Percentiles rank a stretch among this genome's conserved stretches.
phyloP scores from a whole-genome alignment of 164 flowering plant species.

The Stephania yunnanensis region DNA sequence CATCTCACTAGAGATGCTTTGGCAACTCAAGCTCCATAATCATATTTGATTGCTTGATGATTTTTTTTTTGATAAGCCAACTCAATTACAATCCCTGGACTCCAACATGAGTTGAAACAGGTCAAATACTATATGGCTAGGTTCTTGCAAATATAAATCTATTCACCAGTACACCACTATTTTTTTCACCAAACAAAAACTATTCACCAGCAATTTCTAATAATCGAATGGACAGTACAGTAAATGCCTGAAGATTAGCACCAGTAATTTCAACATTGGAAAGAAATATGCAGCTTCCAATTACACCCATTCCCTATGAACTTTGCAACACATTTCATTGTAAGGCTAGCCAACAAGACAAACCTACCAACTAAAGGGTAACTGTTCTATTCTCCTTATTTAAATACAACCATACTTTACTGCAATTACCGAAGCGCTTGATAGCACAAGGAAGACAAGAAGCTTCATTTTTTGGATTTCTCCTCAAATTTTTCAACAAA shows the following conservation, averaged over 20 bases:
- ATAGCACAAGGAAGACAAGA: not conserved
- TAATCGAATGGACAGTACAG: not conserved
- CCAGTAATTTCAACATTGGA: not conserved
- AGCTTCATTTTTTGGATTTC: constrained; percentile 18
- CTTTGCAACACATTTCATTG: not conserved
- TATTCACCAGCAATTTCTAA: not conserved
- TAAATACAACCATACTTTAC: not conserved
- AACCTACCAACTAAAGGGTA: not conserved
- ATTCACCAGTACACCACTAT: not conserved
- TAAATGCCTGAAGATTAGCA: not conserved
- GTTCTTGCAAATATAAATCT: not conserved
- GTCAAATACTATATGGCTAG: too few relatives aligned
- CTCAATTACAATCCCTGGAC: too few relatives aligned
- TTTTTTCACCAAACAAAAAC: too few relatives aligned
- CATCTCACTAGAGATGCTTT: too few relatives aligned
- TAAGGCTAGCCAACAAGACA: not conserved
- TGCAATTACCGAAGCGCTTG: not conserved
- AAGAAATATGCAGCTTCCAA: not conserved
- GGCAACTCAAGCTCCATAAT: too few relatives aligned
- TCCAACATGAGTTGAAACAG: too few relatives aligned
- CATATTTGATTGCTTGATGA: too few relatives aligned
- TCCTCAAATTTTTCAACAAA: constrained; percentile 43
- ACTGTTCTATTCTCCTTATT: not conserved
- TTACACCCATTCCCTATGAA: not conserved
- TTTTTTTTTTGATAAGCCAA: too few relatives aligned